These are phyloP conservation scores for Panus rudis DNA, from an alignment of 768 basidiomycete species.

Conservation along the genomic window DNA sequence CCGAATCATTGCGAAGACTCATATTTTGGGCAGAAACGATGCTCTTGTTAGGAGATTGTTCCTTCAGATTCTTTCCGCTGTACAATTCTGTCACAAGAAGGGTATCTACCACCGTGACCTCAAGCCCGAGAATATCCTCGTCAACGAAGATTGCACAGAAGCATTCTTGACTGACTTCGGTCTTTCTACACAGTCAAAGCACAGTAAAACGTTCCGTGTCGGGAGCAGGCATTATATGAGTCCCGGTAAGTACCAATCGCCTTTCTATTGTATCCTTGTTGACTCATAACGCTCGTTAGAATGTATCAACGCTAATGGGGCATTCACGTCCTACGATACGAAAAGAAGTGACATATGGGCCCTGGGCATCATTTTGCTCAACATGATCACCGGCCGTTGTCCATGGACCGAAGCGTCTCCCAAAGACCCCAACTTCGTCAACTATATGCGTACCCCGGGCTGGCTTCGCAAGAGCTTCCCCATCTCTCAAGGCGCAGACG, in stretches of 20 bases:
- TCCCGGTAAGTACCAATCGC: conserved; percentile 14
- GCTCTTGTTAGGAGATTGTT: conserved; percentile 39
- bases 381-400: conserved; percentile 39
- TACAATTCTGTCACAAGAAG: conserved; percentile 40
- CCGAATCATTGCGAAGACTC: conserved; percentile 30
- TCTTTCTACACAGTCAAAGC: conserved; percentile 25
- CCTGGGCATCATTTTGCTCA: conserved; percentile 39
- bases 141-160: conserved; percentile 30
- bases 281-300: conserved; percentile 4
- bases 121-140: conserved; percentile 48
- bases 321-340: conserved; percentile 18
- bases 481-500: conserved; percentile 8
- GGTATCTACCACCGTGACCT: conserved; percentile 52
- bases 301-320: conserved; percentile 4
- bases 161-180: conserved; percentile 43
- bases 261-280: neutral
- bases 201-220: conserved; percentile 45
- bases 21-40: conserved; percentile 35
- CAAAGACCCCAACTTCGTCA: conserved; percentile 6
- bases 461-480: conserved; percentile 7
- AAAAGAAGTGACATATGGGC: conserved; percentile 24
- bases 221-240: conserved; percentile 37
- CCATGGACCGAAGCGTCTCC: conserved; percentile 39
- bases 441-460: conserved; percentile 4
- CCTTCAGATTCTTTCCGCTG: conserved; percentile 46